Percentiles rank a stretch among this genome's conserved stretches.
Evolutionary conservation across 257 asterid genomes (phyloP).

Genomic region (Misopates orontium): DNA sequence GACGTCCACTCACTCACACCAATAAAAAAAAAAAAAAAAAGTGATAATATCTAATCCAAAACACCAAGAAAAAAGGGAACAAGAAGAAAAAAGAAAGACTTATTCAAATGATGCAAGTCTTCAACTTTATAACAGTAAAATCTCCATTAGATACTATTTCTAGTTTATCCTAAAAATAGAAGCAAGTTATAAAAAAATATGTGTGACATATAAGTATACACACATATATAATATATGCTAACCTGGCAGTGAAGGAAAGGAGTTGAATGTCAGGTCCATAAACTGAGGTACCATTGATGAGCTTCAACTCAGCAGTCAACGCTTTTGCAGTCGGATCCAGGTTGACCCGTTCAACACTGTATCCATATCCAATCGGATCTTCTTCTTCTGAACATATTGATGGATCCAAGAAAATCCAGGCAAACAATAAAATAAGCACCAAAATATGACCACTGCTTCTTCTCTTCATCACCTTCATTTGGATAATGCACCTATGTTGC

Average conservation of each 20-base stretch:
- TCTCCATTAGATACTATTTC: not conserved
- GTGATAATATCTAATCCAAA: too few relatives aligned
- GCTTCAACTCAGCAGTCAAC: conserved; percentile 55
- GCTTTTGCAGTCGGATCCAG: conserved; percentile 37
- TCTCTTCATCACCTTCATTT: not conserved
- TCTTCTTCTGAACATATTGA: conserved; percentile 10
- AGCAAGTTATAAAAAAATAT: too few relatives aligned
- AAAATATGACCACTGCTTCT: not conserved
- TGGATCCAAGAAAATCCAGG: conserved; percentile 6
- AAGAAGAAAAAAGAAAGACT: too few relatives aligned
- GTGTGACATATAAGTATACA: not conserved
- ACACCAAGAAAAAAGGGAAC: too few relatives aligned
- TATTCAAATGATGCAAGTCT: too few relatives aligned
- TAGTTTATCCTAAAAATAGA: not conserved
- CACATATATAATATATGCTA: too few relatives aligned
- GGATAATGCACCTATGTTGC: not conserved
- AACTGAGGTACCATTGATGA: conserved; percentile 48
- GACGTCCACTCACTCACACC: too few relatives aligned
- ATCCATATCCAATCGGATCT: conserved; percentile 54
- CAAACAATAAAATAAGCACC: conserved; percentile 1
- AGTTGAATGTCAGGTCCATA: conserved; percentile 46
- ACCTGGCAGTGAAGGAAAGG: conserved; percentile 62
- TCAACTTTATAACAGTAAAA: not conserved
- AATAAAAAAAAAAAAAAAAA: too few relatives aligned
- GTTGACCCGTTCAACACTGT: conserved; percentile 45